Conservation (phyloP, 176 grass and related monocot genomes). For the Bromus sterilis region DNA sequence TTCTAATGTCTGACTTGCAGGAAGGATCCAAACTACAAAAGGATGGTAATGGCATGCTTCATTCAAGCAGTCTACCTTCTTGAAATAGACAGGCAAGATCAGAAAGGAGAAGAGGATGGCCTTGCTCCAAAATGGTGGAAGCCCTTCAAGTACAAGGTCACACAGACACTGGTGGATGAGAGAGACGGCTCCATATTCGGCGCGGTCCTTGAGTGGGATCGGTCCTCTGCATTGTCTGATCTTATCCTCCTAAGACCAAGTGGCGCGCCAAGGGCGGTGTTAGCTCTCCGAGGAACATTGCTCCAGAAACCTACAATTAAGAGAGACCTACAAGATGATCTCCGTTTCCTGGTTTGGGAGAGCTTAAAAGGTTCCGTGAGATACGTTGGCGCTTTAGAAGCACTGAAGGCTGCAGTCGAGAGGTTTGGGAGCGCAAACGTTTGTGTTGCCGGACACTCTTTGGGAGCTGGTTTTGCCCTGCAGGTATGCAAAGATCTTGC, state of each 20-base stretch:
- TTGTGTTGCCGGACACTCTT: conserved; percentile 63
- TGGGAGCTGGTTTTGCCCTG: conserved; percentile 80
- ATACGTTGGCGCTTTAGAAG: conserved; percentile 56
- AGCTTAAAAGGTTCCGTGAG: conserved; percentile 79
- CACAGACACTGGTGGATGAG: conserved; percentile 57
- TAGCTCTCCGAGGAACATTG: conserved; percentile 78
- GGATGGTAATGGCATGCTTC: conserved; percentile 93
- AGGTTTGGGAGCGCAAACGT: conserved; percentile 61
- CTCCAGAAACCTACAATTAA: conserved; percentile 66
- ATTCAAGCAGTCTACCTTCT: conserved; percentile 85
- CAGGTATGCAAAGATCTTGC: conserved; percentile 80
- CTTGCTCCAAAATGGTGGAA: conserved; percentile 94
- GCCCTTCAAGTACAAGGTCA: conserved; percentile 85
- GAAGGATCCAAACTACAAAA: conserved; percentile 86
- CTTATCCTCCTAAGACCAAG: conserved; percentile 66
- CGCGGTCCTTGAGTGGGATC: conserved; percentile 76
- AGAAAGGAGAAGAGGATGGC: conserved; percentile 47
- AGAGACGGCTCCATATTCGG: conserved; percentile 91
- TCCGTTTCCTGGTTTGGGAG: conserved; percentile 76
- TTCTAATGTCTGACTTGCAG: conserved; percentile 38
- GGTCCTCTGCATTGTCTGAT: conserved; percentile 66
- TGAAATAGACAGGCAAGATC: conserved; percentile 82
- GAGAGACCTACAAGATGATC: conserved; percentile 78
- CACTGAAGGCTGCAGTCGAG: conserved; percentile 40
- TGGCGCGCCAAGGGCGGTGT: conserved; percentile 57